Base-by-base conservation (phyloP, 805 yeast genomes). In the Starmerella scarabaei region DNA sequence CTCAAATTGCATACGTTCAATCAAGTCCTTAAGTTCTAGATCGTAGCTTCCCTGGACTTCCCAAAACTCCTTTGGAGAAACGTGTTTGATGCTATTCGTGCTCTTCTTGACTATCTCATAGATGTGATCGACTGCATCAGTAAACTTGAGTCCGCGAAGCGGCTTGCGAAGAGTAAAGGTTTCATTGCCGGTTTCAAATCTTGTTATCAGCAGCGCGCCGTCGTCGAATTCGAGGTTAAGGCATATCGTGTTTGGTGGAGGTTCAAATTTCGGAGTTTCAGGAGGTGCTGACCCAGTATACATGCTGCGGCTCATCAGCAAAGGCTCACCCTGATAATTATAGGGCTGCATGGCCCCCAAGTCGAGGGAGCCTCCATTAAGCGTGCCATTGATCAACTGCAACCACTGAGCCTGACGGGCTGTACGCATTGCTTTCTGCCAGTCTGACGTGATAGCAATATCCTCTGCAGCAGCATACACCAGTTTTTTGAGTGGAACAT, bases 41-140 rank as follows among this genome's bases (percentile, higher is more conserved):
- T 88, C 95, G 15, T 85, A 61, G 0, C 57, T 59, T 40, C 71
- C 72, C 36, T 96, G 62, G 21, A 63, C 61, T 30, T 67, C 66
- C 94, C 96, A 91, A 95, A 96, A 88, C 6, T 61, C 47, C 34
- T 67, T 68, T 1, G 41, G 27, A 7, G 24, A 30, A 16, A 32
- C 30, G 12, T 26, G 21, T 4, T 18, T n/a, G 8, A 30, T 20
- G 15, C 17, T 9, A 11, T 28, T 12, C 2, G 16, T 24, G 17
- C 39, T 26, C n/a, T 31, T 21, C 8, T 21, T 7, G 17, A 36
- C 15, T 5, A 35, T 32, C 4, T 8, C 4, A 6, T 28, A 21
- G 1, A 38, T 36, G 17, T 27, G 18, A 3, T 16, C 18, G 3
- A 24, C 6, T 3, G 47, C 47, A 7, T 20, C 27, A 9, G 17